Conservation (phyloP, 176 grass and related monocot species). For the Leersia perrieri region DNA sequence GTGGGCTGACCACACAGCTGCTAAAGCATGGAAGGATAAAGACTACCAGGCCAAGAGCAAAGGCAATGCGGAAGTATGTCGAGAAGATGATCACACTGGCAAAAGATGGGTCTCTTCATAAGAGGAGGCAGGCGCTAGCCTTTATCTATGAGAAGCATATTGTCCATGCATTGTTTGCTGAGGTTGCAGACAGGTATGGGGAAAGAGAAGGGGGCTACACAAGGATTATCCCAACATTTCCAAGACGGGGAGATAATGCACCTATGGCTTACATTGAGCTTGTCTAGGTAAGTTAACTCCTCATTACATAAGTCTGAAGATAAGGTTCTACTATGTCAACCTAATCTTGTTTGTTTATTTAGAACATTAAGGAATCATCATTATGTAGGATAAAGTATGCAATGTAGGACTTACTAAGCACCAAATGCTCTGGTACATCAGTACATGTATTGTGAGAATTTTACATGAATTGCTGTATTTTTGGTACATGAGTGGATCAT, state of each 20-base stretch:
- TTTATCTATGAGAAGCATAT: slow-evolving; percentile 92
- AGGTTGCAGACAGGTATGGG: slow-evolving; percentile 78
- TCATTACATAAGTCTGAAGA: neutral
- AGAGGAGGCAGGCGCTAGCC: slow-evolving; percentile 81
- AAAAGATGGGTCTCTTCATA: slow-evolving; percentile 92
- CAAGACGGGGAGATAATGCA: slow-evolving; percentile 85
- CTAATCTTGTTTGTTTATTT: neutral
- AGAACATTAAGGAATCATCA: neutral
- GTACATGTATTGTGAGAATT: neutral
- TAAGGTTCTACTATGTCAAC: neutral
- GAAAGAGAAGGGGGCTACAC: slow-evolving; percentile 88
- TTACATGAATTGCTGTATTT: neutral
- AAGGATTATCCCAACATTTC: slow-evolving; percentile 80
- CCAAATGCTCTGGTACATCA: neutral
- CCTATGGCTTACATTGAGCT: slow-evolving; percentile 94
- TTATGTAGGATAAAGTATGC: neutral
- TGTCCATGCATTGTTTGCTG: slow-evolving; percentile 82
- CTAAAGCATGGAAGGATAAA: slow-evolving; percentile 92
- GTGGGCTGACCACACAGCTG: slow-evolving; percentile 75
- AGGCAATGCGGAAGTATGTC: slow-evolving; percentile 81
- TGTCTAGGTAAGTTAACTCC: slow-evolving; percentile 59
- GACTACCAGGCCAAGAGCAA: slow-evolving; percentile 78
- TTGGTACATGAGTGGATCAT: neutral
- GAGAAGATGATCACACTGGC: slow-evolving; percentile 92
- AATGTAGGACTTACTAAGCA: neutral